Conservation (phyloP, 2,329 filamentous ascomycete species). For the Ascosphaera aggregata region DNA sequence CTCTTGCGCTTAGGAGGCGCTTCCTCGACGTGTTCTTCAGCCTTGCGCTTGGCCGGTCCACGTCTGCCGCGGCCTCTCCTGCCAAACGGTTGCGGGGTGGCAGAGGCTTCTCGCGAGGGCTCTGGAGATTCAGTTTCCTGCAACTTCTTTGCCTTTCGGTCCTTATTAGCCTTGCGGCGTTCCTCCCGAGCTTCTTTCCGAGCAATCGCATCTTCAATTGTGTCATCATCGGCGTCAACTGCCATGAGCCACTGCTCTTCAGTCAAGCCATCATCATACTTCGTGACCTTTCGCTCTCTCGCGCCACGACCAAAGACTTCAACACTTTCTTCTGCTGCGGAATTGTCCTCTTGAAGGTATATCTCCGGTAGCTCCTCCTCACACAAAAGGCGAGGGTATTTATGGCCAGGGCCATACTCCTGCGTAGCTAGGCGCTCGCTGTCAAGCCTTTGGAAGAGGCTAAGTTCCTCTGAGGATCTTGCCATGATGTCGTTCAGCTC, state of each 20-base stretch:
- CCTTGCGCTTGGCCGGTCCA: slow-evolving; percentile 73
- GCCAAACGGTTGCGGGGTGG: slow-evolving; percentile 43
- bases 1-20: slow-evolving; percentile 60
- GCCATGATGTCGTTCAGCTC: slow-evolving; percentile 90
- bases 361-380: slow-evolving; percentile 86
- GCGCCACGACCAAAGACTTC: slow-evolving; percentile 70
- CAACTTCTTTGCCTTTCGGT: slow-evolving; percentile 29
- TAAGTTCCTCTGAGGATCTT: slow-evolving; percentile 58
- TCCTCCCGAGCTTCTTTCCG: slow-evolving; percentile 72
- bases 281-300: slow-evolving; percentile 79
- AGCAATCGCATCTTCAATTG: slow-evolving; percentile 74
- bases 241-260: slow-evolving; percentile 99
- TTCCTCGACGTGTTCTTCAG: slow-evolving; percentile 50
- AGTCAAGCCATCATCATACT: slow-evolving; percentile 90
- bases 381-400: slow-evolving; percentile 54
- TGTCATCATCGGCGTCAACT: slow-evolving; percentile 89
- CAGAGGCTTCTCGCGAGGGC: slow-evolving; percentile 60
- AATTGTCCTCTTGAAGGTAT: slow-evolving; percentile 69
- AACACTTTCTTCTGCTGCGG: slow-evolving; percentile 54
- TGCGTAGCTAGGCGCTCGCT: slow-evolving; percentile 43
- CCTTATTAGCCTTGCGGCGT: slow-evolving; percentile 52
- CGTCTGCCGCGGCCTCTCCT: slow-evolving; percentile 60
- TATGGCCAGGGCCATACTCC: slow-evolving; percentile 47
- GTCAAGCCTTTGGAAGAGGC: slow-evolving; percentile 62
- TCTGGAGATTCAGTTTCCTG: slow-evolving; percentile 39